Percentiles rank a stretch among this genome's conserved stretches.
phyloP scores from a whole-genome alignment of 2,329 filamentous ascomycete genomes.

The Fusarium incarnatum region DNA sequence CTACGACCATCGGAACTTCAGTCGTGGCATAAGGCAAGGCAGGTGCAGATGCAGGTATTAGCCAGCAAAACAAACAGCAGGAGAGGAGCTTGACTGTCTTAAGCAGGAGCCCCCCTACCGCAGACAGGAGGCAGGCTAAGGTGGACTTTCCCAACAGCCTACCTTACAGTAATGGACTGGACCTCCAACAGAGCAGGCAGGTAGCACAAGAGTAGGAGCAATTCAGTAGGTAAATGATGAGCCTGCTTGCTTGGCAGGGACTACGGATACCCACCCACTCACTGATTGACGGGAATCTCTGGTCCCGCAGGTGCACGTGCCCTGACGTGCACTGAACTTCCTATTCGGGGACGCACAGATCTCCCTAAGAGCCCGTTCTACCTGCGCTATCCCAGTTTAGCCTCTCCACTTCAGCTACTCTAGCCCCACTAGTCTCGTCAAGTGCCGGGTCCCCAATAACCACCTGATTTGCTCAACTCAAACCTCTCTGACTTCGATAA shows the following conservation, averaged over 20 bases:
- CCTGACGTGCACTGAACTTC: conserved; percentile 32
- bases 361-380: conserved; percentile 11
- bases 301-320: conserved; percentile 41
- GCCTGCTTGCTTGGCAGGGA: conserved; percentile 38
- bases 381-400: conserved; percentile 31
- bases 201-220: background rate
- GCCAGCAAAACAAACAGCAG: background rate
- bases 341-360: conserved; percentile 31
- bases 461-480: background rate
- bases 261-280: conserved; percentile 3
- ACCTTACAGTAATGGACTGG: background rate
- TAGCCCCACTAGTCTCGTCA: conserved; percentile 11
- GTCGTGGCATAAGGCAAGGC: background rate
- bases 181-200: background rate
- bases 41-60: background rate
- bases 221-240: conserved; percentile 3
- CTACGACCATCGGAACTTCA: background rate
- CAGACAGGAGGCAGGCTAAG: background rate
- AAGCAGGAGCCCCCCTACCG: background rate
- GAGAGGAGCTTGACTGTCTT: background rate
- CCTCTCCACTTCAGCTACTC: conserved; percentile 25
- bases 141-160: background rate
- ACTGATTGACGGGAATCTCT: conserved; percentile 40
- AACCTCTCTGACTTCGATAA: background rate
- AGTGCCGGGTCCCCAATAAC: conserved; percentile 29